phyloP scores from a whole-genome alignment of 305 asterid genomes.

The Plantago lanceolata region DNA sequence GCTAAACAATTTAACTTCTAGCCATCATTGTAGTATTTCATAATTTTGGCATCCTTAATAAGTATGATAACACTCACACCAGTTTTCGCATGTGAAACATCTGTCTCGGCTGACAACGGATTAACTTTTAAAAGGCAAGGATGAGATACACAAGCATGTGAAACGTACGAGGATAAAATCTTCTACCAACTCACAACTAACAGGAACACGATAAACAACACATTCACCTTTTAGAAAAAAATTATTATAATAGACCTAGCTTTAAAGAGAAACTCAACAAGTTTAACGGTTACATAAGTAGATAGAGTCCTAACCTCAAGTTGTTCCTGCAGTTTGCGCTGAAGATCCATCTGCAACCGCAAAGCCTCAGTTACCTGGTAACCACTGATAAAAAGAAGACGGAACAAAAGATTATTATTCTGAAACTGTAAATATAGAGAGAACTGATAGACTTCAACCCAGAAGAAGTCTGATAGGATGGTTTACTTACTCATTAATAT shows the following conservation, averaged over 20 bases:
- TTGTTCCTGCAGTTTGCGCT: constrained; percentile 76
- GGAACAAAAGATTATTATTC: constrained; percentile 12
- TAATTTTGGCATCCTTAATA: too few relatives aligned
- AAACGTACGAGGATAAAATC: too few relatives aligned
- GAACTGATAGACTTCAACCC: background rate
- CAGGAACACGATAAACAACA: background rate
- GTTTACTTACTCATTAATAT: constrained; percentile 45
- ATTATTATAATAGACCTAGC: background rate
- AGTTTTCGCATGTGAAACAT: background rate
- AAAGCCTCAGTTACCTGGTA: constrained; percentile 86
- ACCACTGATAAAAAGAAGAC: constrained; percentile 48
- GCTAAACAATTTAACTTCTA: background rate
- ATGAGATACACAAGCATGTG: background rate
- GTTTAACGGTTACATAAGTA: background rate
- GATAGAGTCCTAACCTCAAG: constrained; percentile 54
- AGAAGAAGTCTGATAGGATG: constrained; percentile 16
- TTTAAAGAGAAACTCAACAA: background rate
- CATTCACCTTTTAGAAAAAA: background rate
- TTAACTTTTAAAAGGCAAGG: background rate
- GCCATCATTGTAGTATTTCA: too few relatives aligned
- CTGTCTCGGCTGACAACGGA: background rate
- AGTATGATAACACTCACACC: background rate
- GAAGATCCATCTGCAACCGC: constrained; percentile 92
- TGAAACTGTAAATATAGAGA: background rate
- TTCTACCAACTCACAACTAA: background rate